Percentiles rank a stretch among this genome's conserved stretches.
Conservation (phyloP, 148 eudicot genomes). For the Camellia japonica region DNA sequence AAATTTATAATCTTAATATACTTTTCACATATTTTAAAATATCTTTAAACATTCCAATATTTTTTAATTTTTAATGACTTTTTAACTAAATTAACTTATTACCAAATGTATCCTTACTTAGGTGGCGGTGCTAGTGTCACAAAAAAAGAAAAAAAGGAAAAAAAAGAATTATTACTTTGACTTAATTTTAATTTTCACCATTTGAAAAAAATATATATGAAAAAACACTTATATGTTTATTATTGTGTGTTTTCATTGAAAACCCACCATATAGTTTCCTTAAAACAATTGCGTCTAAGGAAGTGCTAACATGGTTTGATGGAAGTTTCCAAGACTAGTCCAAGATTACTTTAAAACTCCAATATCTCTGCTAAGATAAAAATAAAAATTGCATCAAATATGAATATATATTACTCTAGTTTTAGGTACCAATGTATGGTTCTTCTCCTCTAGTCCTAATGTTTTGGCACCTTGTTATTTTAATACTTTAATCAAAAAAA, state of each 20-base stretch:
- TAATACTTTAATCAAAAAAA: background rate
- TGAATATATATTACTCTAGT: background rate
- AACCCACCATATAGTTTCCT: background rate
- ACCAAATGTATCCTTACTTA: background rate
- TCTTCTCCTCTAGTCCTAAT: background rate
- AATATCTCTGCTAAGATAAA: background rate
- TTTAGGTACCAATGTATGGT: background rate
- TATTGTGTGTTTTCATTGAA: background rate
- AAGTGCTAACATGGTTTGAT: background rate
- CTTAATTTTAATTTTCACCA: background rate
- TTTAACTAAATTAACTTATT: background rate
- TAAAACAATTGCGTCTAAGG: background rate
- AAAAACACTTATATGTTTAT: background rate
- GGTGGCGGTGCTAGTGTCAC: background rate
- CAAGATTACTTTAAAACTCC: background rate
- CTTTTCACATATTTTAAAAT: background rate
- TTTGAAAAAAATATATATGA: background rate
- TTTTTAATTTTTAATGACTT: background rate
- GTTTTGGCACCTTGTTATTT: background rate
- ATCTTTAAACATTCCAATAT: background rate
- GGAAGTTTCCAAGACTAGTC: background rate
- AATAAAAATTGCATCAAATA: background rate
- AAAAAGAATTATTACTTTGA: background rate
- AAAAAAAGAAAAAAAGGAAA: background rate
- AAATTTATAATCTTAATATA: background rate